Conservation (phyloP, 139 green algal species). For the Chlorella sp. region DNA sequence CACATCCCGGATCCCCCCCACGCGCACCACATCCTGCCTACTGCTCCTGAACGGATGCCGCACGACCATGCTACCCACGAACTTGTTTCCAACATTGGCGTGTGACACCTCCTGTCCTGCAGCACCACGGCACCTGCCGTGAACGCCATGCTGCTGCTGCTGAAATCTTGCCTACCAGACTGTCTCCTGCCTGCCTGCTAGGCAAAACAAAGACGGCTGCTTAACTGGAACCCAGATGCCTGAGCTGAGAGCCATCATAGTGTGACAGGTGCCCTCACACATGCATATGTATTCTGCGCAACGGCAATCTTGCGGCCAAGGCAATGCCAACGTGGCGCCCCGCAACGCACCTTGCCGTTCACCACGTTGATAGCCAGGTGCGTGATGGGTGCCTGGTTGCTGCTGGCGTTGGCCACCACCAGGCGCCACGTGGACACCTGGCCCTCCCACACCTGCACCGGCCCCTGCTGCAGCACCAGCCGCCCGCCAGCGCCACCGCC, state of each 20-base stretch:
- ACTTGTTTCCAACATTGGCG: too few species aligned
- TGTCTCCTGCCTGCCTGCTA: too few species aligned
- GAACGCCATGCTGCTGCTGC: too few species aligned
- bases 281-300: not conserved
- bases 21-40: not conserved
- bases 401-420: not conserved
- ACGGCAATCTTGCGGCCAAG: too few species aligned
- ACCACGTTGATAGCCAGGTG: not conserved
- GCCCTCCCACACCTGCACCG: not conserved
- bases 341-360: not conserved
- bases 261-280: not conserved
- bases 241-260: not conserved
- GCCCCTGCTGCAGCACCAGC: not conserved
- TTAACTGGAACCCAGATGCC: not conserved
- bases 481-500: too few species aligned
- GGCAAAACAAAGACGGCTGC: not conserved
- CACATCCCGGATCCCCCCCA: not conserved
- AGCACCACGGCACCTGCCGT: too few species aligned
- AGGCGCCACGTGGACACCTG: not conserved
- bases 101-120: too few species aligned
- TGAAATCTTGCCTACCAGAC: too few species aligned
- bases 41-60: not conserved
- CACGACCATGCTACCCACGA: too few species aligned
- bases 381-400: not conserved
- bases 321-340: not conserved